Conservation (phyloP, 495 filamentous ascomycete genomes). For the Penicillium manginii region DNA sequence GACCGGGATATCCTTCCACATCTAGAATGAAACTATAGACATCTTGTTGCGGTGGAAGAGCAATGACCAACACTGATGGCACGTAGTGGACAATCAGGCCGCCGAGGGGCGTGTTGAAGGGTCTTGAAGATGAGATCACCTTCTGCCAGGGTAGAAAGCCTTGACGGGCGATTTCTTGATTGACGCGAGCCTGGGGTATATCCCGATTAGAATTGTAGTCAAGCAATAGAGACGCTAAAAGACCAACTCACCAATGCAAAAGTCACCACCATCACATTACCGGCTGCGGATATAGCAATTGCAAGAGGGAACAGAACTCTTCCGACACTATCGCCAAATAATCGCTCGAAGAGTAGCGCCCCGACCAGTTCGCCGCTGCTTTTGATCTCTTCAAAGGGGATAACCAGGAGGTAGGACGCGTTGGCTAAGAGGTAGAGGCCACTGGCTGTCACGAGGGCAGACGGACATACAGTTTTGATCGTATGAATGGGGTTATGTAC, state of each 20-base stretch:
- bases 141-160: slow-evolving; percentile 71
- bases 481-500: slow-evolving; percentile 71
- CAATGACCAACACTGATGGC: slow-evolving; percentile 67
- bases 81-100: slow-evolving; percentile 70
- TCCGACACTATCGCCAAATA: slow-evolving; percentile 64
- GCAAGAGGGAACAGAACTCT: slow-evolving; percentile 62
- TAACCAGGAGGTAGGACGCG: slow-evolving; percentile 68
- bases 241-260: slow-evolving; percentile 57
- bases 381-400: slow-evolving; percentile 70
- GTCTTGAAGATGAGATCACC: slow-evolving; percentile 64
- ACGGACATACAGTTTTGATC: slow-evolving; percentile 63
- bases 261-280: slow-evolving; percentile 80
- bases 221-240: not conserved
- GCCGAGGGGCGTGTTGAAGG: slow-evolving; percentile 69
- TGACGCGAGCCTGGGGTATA: slow-evolving; percentile 60
- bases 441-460: slow-evolving; percentile 63
- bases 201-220: not conserved
- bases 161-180: slow-evolving; percentile 69
- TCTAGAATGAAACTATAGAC: slow-evolving; percentile 77
- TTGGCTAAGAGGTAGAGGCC: slow-evolving; percentile 71
- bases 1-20: slow-evolving; percentile 70
- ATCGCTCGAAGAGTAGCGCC: slow-evolving; percentile 68
- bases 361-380: slow-evolving; percentile 68
- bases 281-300: slow-evolving; percentile 68
- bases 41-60: slow-evolving; percentile 64